Base-by-base conservation (phyloP, 352 stramenopile genomes). In the Chrysophaeum taylorii region DNA sequence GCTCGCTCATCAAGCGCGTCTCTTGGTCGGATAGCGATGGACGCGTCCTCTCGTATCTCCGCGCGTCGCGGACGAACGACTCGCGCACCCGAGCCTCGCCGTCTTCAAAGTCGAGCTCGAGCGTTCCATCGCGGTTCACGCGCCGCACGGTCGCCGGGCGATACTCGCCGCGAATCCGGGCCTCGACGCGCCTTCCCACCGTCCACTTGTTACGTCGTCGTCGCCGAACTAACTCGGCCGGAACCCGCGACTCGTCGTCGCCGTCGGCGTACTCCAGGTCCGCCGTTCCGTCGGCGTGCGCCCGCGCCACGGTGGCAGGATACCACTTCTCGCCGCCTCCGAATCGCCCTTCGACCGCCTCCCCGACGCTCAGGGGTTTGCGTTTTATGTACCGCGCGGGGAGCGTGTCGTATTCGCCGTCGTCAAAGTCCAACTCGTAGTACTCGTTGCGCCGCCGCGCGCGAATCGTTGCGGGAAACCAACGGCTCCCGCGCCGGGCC, bases 231-330 rank as follows among this genome's bases (percentile, higher is more conserved):
- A 77, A 38, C 0, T 67, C 29, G 36, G 70, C 54, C 42, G 68
- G 48, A 39, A 80, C 76, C 15, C 23, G 31, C 16, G 38, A 60
- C 54, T 87, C 81, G 21, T 87, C 61, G 39, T 88, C 84, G 53
- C 84, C 84, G 16, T 71, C 84, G 35, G 86, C 84, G 52, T 85
- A 73, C 45, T 89, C 81, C 16, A 89, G 43, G 41, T 87, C 82
- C 37, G 77, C 87, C 15, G 81, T 87, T 38, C 81, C 81, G 74
- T 88, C 77, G 18, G 72, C 36, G 66, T 86, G 73, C 0, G 71
- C 70, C 18, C 79, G 75, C 52, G 77, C 83, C n/a, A 90, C 75
- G 31, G 75, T 74, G 25, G 78, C 84, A 52, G 77, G 77, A 39
- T 84, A 70, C 41, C 79, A 88, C n/a, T 81, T 73, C 1, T 74